Conservation (phyloP, 306 rosid species). For the Oxytropis ochrocephala region DNA sequence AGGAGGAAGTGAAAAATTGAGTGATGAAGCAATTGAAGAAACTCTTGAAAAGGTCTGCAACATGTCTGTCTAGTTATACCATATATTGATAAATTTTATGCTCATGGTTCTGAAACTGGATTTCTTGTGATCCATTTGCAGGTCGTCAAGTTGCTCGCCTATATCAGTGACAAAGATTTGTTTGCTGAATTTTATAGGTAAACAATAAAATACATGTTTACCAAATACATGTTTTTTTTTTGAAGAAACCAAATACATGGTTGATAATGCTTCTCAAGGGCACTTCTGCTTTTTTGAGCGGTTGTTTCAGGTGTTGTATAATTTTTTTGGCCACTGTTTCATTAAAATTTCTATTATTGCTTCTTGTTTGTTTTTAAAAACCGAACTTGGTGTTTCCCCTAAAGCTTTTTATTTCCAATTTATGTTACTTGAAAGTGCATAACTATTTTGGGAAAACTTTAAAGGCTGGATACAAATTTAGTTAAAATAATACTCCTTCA, state of each 20-base stretch:
- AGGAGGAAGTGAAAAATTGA: conserved; percentile 92
- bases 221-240: not conserved
- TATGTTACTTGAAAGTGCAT: not conserved
- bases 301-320: not conserved
- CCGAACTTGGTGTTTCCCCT: not conserved
- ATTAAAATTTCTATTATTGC: not conserved
- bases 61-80: conserved; percentile 9
- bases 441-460: not conserved
- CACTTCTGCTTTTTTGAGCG: not conserved
- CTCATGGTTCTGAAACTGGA: not conserved
- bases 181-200: conserved; percentile 78
- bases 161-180: conserved; percentile 77
- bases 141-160: conserved; percentile 84
- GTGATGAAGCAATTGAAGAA: conserved; percentile 93
- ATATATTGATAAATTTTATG: not conserved
- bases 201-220: not conserved
- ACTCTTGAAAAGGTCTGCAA: conserved; percentile 79
- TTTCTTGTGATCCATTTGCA: conserved; percentile 16
- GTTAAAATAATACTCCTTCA: not conserved
- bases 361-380: not conserved
- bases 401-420: not conserved
- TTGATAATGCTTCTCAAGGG: not conserved
- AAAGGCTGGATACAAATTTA: not conserved
- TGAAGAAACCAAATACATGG: not conserved
- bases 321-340: not conserved